Base-by-base conservation (phyloP, 208 protist species). In the Angomonas ambiguus region DNA sequence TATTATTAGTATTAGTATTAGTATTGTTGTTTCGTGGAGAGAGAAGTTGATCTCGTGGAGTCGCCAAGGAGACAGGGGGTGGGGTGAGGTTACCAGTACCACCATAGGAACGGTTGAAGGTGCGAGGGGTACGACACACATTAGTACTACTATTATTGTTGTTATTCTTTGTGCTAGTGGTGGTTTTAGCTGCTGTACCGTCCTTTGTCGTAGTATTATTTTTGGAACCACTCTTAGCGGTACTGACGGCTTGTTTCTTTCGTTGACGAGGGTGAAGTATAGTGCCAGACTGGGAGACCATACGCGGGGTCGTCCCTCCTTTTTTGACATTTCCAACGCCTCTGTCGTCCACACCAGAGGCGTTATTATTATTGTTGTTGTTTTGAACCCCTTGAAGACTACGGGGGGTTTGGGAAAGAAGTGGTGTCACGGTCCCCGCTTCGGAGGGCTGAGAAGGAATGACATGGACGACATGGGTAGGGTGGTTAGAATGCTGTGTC, bases 401-500 rank as follows among this genome's bases (percentile, higher is more conserved):
- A 24, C 45, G 45, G 8, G 45, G 45, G 16, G 45, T 53, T 20
- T 53, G 45, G 18, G 45, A 13, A 20, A 53, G 45, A 24, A 53
- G 18, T 27, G 45, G 45, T 8, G 45, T 53, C 18, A 53, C 45
- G 18, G 63, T 42, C 48, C 41, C 63, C 24, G 58, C 20, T 2
- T 49, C 63, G 34, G 58, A 60, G 63, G 51, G 34, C 3, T 68
- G 35, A 41, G 35, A 41, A 13, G 35, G 35, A 41, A 41, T 5
- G 35, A 41, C 35, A 13, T 41, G 5, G 35, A 41, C 35, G 35
- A 13, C 8, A 13, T 41, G 35, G 35, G 13, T 41, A 13, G 35
- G 35, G 35, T 41, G 35, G 35, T 13, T 5, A 13, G 13, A 41
- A 13, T 13, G 13, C 35, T 13, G 8, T 5, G 8, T 41, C 35